Conservation (phyloP, 2,329 filamentous ascomycete species). For the Epichloe aotearoae region DNA sequence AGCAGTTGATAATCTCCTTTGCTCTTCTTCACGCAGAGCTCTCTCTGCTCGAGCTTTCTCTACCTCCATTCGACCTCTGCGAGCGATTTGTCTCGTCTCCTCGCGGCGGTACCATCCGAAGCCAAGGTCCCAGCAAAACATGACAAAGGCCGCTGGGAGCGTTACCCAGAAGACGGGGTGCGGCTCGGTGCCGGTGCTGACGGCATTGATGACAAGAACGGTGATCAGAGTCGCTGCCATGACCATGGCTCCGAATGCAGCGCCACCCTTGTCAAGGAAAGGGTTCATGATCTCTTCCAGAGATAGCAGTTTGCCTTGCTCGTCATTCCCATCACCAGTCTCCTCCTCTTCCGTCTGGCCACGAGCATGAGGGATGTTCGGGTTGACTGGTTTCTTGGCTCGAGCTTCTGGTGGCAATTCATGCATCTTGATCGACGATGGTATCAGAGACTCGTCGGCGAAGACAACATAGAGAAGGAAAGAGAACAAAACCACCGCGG, state of each 20-base stretch:
- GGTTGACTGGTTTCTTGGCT: conserved; percentile 48
- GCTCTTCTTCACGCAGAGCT: conserved; percentile 7
- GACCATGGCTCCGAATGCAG: conserved; percentile 48
- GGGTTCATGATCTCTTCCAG: conserved; percentile 67
- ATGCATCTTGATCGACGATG: conserved; percentile 53
- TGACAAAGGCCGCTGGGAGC: conserved; percentile 51
- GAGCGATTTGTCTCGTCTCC: conserved; percentile 50
- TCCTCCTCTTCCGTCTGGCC: conserved; percentile 41
- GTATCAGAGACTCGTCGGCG: conserved; percentile 48
- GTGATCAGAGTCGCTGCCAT: conserved; percentile 57
- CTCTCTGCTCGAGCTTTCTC: conserved; percentile 9
- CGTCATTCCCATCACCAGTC: conserved; percentile 27
- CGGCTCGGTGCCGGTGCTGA: conserved; percentile 33
- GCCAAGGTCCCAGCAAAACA: conserved; percentile 53
- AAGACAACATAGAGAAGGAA: conserved; percentile 60
- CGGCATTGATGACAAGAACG: conserved; percentile 52
- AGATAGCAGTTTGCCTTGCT: conserved; percentile 41
- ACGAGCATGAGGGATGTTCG: conserved; percentile 55
- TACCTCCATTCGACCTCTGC: conserved; percentile 30
- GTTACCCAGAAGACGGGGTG: conserved; percentile 56
- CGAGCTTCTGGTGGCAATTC: conserved; percentile 46
- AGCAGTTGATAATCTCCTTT: neutral
- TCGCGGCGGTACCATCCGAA: conserved; percentile 51
- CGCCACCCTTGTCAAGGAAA: conserved; percentile 54
- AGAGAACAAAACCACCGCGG: conserved; percentile 53